Base-by-base conservation (phyloP, 371 early-diverging fungal species). In the Lichtheimia ornata region DNA sequence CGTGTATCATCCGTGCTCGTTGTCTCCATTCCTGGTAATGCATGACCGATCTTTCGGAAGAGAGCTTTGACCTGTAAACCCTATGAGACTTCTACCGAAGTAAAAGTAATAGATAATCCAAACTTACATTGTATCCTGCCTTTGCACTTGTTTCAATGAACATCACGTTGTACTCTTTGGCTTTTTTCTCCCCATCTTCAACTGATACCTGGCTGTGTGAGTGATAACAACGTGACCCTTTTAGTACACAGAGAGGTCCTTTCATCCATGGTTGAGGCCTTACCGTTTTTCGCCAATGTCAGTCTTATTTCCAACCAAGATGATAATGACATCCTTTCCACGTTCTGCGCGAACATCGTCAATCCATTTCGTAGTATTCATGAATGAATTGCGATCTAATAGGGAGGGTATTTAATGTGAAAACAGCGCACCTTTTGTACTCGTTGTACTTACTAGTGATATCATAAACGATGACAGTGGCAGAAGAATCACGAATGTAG, bases 401-500 rank as follows among this genome's bases (percentile, higher is more conserved):
- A 20, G 24, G 12, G 24, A 51, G 20, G 14, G 5, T 13, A 5
- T n/a, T 22, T 20, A 13, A 7, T n/a, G 3, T 14, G 20, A 14
- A 20, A 42, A 9, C 20, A 40, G 27, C 17, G n/a, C 17, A 24
- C 7, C 1, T 12, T 7, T 18, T 42, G 7, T 1, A 40, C 17
- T 40, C 4, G 18, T 5, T 41, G 5, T 28, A 72, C 83, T 67
- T 82, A 91, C 91, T 91, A 44, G 95, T 92, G 58, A 96, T 95
- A 74, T 98, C 98, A 76, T 94, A 98, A 55, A 99, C 97, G 45
- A 99, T 94, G 6, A 99, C 92, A 15, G 98, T 98, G 22, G 99
- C 96, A 28, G 96, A 94, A 1, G 98, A 96, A 77, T 99, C 98
- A 42, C 99, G 89, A 62, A 99, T 99, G 69, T 99, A 99, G 70